Evolutionary conservation across 805 yeast species (phyloP).

Genomic region (Cyberlindnera lachancei): DNA sequence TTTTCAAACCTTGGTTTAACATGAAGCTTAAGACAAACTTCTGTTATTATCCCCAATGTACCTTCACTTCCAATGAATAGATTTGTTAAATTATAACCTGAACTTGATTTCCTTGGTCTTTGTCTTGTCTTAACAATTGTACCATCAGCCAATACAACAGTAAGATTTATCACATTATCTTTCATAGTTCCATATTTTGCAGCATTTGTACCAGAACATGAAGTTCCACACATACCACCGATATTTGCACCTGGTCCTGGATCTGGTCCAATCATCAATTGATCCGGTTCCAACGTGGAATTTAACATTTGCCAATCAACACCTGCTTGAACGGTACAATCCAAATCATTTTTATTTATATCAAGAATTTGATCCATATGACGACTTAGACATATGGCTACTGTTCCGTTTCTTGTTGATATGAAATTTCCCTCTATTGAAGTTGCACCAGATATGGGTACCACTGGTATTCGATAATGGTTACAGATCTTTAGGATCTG

Average conservation of each 20-base stretch:
- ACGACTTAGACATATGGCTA: slow-evolving; percentile 53
- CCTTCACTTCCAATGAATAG: slow-evolving; percentile 72
- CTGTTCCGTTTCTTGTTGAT: slow-evolving; percentile 52
- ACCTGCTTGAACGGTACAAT: slow-evolving; percentile 67
- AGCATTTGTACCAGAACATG: slow-evolving; percentile 76
- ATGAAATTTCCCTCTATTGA: slow-evolving; percentile 61
- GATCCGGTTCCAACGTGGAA: slow-evolving; percentile 37
- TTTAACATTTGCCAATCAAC: slow-evolving; percentile 69
- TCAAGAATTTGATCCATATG: slow-evolving; percentile 50
- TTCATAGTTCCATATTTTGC: slow-evolving; percentile 74
- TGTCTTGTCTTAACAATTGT: slow-evolving; percentile 61
- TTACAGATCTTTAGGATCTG: slow-evolving; percentile 45
- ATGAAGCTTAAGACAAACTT: slow-evolving; percentile 63
- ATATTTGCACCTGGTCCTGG: slow-evolving; percentile 73
- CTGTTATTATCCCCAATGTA: slow-evolving; percentile 68
- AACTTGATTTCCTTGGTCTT: slow-evolving; percentile 58
- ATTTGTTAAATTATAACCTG: slow-evolving; percentile 69
- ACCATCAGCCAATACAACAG: slow-evolving; percentile 75
- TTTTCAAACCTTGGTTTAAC: slow-evolving; percentile 56
- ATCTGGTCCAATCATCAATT: slow-evolving; percentile 63
- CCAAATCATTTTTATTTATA: slow-evolving; percentile 56
- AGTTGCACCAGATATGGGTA: slow-evolving; percentile 57
- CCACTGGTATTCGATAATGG: slow-evolving; percentile 45
- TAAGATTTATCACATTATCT: slow-evolving; percentile 57
- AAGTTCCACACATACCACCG: slow-evolving; percentile 72